Evolutionary conservation across 768 basidiomycete genomes (phyloP).

Genomic region (Russula brevipes): DNA sequence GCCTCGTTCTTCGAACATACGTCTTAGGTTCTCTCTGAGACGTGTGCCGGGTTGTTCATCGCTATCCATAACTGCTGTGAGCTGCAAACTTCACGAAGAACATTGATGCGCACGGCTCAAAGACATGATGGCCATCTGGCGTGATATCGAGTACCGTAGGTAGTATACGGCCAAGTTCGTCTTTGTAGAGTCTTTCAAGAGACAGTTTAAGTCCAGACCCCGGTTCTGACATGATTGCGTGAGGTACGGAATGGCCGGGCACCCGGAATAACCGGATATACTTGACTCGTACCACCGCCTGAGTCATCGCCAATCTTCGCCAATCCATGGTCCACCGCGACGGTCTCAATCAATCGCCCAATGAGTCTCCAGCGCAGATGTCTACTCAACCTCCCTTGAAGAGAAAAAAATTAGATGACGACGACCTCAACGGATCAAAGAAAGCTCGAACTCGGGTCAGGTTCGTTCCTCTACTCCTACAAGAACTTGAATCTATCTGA

Average conservation of each 20-base stretch:
- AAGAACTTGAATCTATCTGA: neutral
- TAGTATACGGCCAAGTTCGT: conserved; percentile 61
- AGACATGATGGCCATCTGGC: conserved; percentile 60
- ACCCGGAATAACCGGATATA: neutral
- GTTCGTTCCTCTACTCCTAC: conserved; percentile 35
- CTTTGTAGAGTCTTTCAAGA: conserved; percentile 76
- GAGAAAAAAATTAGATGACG: conserved; percentile 58
- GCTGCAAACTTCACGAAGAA: conserved; percentile 5
- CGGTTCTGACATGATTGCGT: neutral
- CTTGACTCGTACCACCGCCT: neutral
- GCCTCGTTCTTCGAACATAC: conserved; percentile 72
- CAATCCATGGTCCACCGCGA: conserved; percentile 10
- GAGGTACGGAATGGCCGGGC: neutral
- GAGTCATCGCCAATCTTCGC: neutral
- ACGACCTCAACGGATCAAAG: conserved; percentile 44
- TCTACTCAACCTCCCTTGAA: conserved; percentile 38
- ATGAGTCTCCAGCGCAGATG: conserved; percentile 8
- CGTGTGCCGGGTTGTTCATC: conserved; percentile 49
- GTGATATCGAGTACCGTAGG: conserved; percentile 64
- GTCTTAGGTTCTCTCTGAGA: conserved; percentile 59
- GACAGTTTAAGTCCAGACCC: conserved; percentile 50
- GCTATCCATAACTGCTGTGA: conserved; percentile 24
- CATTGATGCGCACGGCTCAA: conserved; percentile 56
- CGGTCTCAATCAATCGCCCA: conserved; percentile 1
- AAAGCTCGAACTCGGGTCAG: conserved; percentile 72